A percentile compares a stretch with the other conserved stretches of the same genome.
These are phyloP conservation scores for Saccharum officinarum DNA, from an alignment of 176 grass and related monocot species.

Conservation along the genomic window DNA sequence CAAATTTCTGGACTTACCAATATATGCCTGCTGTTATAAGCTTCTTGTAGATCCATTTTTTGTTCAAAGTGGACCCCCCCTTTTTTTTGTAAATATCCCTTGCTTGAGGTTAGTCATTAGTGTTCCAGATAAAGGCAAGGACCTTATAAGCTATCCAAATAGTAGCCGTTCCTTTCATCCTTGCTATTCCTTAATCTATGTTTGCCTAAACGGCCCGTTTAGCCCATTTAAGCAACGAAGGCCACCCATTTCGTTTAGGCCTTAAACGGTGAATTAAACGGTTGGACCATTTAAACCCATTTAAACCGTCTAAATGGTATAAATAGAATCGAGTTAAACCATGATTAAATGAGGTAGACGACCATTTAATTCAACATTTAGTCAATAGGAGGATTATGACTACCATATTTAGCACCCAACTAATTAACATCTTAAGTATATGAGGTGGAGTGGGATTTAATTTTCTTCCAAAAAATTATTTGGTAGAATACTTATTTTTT, in stretches of 20 bases:
- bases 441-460: not conserved
- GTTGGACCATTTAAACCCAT: not conserved
- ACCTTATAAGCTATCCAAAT: not conserved
- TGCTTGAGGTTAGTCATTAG: not conserved
- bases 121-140: not conserved
- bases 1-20: not conserved
- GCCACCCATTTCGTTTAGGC: not conserved
- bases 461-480: not conserved
- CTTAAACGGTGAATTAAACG: not conserved
- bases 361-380: not conserved
- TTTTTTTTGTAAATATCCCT: not conserved
- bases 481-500: not conserved
- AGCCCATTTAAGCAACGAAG: not conserved
- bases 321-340: not conserved
- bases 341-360: not conserved
- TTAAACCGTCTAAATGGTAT: not conserved
- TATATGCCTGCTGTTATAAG: constrained; percentile 14
- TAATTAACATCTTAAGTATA: not conserved
- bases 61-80: not conserved
- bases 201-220: not conserved
- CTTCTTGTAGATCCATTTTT: not conserved
- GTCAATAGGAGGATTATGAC: not conserved
- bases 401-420: not conserved
- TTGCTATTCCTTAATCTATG: not conserved
- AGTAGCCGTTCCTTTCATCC: not conserved